A percentile compares a stretch with the other conserved stretches of the same genome.
Conservation (phyloP, 2,329 filamentous ascomycete species). For the Tolypocladium inflatum region DNA sequence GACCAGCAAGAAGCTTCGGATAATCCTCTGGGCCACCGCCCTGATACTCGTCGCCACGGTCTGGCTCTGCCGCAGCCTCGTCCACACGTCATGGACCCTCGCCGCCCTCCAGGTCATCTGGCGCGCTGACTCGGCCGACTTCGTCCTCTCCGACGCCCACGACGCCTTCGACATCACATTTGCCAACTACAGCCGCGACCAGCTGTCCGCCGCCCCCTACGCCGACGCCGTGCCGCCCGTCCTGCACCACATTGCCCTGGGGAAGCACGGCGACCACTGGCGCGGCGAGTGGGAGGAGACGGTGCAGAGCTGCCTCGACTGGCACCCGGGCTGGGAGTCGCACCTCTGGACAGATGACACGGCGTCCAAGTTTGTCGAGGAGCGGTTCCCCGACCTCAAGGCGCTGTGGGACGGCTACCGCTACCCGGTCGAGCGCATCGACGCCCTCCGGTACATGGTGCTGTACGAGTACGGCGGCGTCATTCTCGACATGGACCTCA, state of each 20-base stretch:
- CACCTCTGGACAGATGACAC: slow-evolving; percentile 12
- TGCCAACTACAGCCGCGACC: slow-evolving; percentile 17
- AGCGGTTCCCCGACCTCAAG: slow-evolving; percentile 18
- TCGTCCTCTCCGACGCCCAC: slow-evolving; percentile 15
- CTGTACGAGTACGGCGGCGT: slow-evolving; percentile 22
- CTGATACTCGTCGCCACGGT: slow-evolving; percentile 2
- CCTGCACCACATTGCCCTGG: slow-evolving; percentile 24
- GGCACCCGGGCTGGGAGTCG: slow-evolving; percentile 22
- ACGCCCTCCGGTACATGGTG: slow-evolving; percentile 54
- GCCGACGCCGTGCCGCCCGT: slow-evolving; percentile 22
- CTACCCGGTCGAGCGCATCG: slow-evolving; percentile 61
- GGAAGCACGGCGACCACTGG: slow-evolving; percentile 10
- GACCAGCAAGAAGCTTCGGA: neutral
- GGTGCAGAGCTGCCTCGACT: slow-evolving; percentile 21
- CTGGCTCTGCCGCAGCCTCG: slow-evolving; percentile 5
- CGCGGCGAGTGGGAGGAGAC: slow-evolving; percentile 16
- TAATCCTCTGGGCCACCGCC: slow-evolving; percentile 1
- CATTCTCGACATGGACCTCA: slow-evolving; percentile 17
- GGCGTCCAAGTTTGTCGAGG: slow-evolving; percentile 8
- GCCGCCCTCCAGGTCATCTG: slow-evolving; percentile 14
- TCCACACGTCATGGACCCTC: slow-evolving; percentile 18
- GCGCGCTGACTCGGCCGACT: slow-evolving; percentile 10
- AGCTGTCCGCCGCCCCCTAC: slow-evolving; percentile 17
- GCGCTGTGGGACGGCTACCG: slow-evolving; percentile 40
- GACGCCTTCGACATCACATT: slow-evolving; percentile 22